A percentile compares a stretch with the other conserved stretches of the same genome.
Evolutionary conservation across 441 rosid species (phyloP).

Genomic region (Populus hybrid): DNA sequence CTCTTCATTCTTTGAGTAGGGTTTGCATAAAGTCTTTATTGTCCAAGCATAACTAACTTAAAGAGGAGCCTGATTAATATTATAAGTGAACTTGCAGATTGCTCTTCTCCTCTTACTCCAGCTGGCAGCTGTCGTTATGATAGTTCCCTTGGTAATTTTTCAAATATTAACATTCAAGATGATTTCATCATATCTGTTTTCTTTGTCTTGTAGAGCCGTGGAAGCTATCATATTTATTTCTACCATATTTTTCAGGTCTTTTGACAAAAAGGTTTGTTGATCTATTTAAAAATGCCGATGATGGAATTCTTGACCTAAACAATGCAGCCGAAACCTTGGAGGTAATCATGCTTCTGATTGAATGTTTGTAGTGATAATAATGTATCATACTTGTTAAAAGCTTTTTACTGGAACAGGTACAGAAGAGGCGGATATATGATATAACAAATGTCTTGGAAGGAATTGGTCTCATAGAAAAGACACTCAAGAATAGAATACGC

Average conservation of each 20-base stretch:
- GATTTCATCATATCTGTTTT: neutral
- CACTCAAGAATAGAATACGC: conserved; percentile 74
- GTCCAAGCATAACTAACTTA: conserved; percentile 8
- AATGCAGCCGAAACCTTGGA: conserved; percentile 86
- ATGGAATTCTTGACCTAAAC: conserved; percentile 83
- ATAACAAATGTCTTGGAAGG: conserved; percentile 99
- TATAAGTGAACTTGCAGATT: conserved; percentile 51
- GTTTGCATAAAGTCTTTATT: conserved; percentile 4
- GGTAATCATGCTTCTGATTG: conserved; percentile 35
- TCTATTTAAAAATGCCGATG: conserved; percentile 78
- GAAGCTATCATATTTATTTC: conserved; percentile 13
- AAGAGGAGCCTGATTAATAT: conserved; percentile 10
- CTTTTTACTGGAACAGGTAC: conserved; percentile 47
- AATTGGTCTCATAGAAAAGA: conserved; percentile 94
- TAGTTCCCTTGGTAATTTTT: conserved; percentile 73
- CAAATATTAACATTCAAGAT: neutral
- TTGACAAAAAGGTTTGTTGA: conserved; percentile 83
- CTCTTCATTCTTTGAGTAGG: conserved; percentile 2
- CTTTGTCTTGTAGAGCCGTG: neutral
- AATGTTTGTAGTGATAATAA: conserved; percentile 1
- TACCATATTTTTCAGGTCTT: conserved; percentile 50
- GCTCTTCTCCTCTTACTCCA: conserved; percentile 66
- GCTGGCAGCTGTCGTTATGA: conserved; percentile 87
- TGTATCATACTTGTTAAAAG: conserved; percentile 1
- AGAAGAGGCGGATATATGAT: conserved; percentile 93